These are phyloP conservation scores for Brassica balearica DNA, from an alignment of 441 rosid species.

Conservation along the genomic window DNA sequence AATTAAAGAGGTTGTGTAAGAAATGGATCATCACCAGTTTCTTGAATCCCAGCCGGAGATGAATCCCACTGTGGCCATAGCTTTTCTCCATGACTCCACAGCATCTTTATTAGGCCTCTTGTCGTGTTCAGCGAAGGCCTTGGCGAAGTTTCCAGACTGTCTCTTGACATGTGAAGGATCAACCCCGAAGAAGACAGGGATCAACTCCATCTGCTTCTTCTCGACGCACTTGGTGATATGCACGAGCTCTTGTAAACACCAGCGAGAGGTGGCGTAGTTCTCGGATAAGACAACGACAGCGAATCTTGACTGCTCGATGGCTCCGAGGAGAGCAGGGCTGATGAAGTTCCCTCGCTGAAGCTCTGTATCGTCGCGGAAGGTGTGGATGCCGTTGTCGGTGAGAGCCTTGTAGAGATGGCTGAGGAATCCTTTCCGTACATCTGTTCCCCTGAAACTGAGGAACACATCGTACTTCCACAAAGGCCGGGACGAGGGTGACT, in stretches of 20 bases:
- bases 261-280: slow-evolving; percentile 51
- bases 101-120: slow-evolving; percentile 25
- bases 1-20: neutral
- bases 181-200: slow-evolving; percentile 57
- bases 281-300: slow-evolving; percentile 49
- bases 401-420: slow-evolving; percentile 45
- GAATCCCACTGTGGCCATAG: slow-evolving; percentile 45
- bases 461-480: slow-evolving; percentile 44
- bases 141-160: slow-evolving; percentile 48
- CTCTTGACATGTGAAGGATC: slow-evolving; percentile 49
- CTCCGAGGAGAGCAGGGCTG: slow-evolving; percentile 38
- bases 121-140: slow-evolving; percentile 48
- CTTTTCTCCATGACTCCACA: slow-evolving; percentile 49
- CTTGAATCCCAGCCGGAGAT: slow-evolving; percentile 54
- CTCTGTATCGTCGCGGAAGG: slow-evolving; percentile 38
- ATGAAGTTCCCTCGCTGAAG: slow-evolving; percentile 38
- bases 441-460: slow-evolving; percentile 43
- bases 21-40: slow-evolving; percentile 41
- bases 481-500: neutral
- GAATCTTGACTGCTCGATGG: slow-evolving; percentile 45
- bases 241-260: slow-evolving; percentile 50
- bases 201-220: slow-evolving; percentile 23
- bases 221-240: slow-evolving; percentile 41
- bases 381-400: slow-evolving; percentile 30
- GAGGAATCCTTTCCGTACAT: slow-evolving; percentile 39